Conservation (phyloP, 2,329 filamentous ascomycete genomes). For the Phaeophleospora eucalypticola region DNA sequence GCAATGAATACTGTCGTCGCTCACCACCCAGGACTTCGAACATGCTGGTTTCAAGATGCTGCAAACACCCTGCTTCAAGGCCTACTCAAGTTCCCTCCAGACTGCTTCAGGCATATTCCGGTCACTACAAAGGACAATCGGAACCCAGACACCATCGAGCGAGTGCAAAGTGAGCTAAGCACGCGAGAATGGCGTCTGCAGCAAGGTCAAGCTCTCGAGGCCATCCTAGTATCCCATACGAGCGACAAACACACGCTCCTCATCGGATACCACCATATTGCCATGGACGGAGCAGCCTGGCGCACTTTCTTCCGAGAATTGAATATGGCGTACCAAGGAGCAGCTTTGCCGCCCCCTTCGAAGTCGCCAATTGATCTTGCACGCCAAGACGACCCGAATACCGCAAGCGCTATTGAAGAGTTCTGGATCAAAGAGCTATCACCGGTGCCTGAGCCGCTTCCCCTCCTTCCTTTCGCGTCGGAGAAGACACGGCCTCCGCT, state of each 20-base stretch:
- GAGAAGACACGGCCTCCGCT: slow-evolving; percentile 11
- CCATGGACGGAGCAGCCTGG: slow-evolving; percentile 31
- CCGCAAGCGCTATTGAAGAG: background rate
- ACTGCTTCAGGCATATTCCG: slow-evolving; percentile 13
- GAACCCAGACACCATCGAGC: background rate
- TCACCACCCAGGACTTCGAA: slow-evolving; percentile 15
- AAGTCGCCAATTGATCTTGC: slow-evolving; percentile 8
- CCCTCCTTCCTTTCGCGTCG: slow-evolving; percentile 15
- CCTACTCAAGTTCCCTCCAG: slow-evolving; percentile 10
- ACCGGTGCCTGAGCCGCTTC: slow-evolving; percentile 5
- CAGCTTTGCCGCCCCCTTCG: slow-evolving; percentile 5
- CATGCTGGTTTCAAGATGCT: slow-evolving; percentile 17
- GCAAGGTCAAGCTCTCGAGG: slow-evolving; percentile 22
- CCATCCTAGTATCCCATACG: slow-evolving; percentile 18
- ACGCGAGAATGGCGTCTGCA: slow-evolving; percentile 14
- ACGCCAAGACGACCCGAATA: background rate
- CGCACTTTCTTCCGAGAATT: slow-evolving; percentile 27
- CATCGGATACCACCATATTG: slow-evolving; percentile 34
- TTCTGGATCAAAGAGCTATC: slow-evolving; percentile 11
- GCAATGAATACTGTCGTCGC: slow-evolving; percentile 10
- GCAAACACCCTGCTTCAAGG: slow-evolving; percentile 15
- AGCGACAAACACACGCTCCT: slow-evolving; percentile 19
- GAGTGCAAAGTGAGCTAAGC: slow-evolving; percentile 5
- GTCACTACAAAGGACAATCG: background rate
- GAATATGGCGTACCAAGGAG: slow-evolving; percentile 16